These are phyloP conservation scores for Neurospora sp. DNA, from an alignment of 495 filamentous ascomycete genomes.

Conservation along the genomic window DNA sequence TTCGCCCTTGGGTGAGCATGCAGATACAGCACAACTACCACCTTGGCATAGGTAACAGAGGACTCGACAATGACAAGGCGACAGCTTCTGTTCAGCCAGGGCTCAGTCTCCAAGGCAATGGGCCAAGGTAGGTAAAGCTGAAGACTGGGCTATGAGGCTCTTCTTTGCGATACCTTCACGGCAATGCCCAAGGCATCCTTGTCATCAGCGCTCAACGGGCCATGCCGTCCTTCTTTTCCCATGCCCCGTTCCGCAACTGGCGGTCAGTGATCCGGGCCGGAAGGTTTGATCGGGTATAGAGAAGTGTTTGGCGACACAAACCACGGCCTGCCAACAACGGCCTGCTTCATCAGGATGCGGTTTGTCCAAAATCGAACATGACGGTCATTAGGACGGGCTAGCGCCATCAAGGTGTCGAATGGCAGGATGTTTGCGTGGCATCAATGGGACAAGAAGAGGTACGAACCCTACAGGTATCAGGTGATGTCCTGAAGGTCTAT, in stretches of 20 bases:
- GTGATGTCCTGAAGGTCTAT: conserved; percentile 6
- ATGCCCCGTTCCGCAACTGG: conserved; percentile 6
- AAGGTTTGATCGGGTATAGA: conserved; percentile 9
- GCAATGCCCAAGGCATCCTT: neutral
- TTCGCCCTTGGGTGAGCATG: neutral
- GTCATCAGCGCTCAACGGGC: neutral
- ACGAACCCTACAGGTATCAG: conserved; percentile 5
- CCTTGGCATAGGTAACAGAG: neutral
- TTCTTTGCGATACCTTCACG: conserved; percentile 3
- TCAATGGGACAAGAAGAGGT: conserved; percentile 1
- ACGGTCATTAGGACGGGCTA: conserved; percentile 15
- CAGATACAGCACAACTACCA: neutral
- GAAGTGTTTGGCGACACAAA: neutral
- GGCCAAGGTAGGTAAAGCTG: neutral
- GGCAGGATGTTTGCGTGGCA: conserved; percentile 5
- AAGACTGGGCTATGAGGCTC: conserved; percentile 3
- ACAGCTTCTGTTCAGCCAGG: neutral
- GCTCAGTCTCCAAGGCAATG: neutral
- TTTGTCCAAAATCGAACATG: conserved; percentile 14
- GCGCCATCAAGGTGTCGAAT: neutral
- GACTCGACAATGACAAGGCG: neutral
- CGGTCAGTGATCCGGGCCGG: conserved; percentile 9
- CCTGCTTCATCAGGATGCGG: conserved; percentile 17
- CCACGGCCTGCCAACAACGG: conserved; percentile 10
- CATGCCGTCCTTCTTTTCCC: conserved; percentile 1